Base-by-base conservation (phyloP, 441 rosid species). In the Euphorbia schlechtendalii region DNA sequence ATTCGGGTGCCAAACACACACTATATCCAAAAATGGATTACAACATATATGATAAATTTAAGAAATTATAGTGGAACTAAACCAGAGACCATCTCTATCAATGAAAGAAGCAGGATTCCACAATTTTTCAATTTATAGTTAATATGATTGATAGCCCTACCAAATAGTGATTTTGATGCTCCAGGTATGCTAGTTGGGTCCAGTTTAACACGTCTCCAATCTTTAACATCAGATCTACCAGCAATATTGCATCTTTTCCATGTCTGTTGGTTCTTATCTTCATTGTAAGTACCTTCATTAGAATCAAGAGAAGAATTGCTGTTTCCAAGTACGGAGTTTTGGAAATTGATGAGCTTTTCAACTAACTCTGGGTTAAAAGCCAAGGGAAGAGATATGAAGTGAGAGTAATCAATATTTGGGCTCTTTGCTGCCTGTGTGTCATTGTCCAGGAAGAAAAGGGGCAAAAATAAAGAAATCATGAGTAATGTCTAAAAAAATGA, bases 321-420 rank as follows among this genome's bases (percentile, higher is more conserved):
- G 30, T 20, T 80, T 63, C 78, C 87, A 69, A 93, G 76, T 64
- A 90, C 77, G 65, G 80, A 67, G 61, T 86, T 86, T 82, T 87
- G 96, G 76, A 93, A 88, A 61, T 70, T 72, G 75, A 83, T 58
- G 45, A 93, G 93, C 82, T 86, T 90, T 41, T 74, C 86, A 63
- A 88, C 90, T 82, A 93, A 72, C 76, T 74, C 88, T 8, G 89
- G 85, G 66, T 93, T 80, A 81, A 84, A 72, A 38, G 96, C 99
- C 79, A 90, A 59, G 63, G 97, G 99, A 73, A 93, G 96, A 49
- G 96, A 90, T 62, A 90, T 73, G 56, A 93, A 90, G 78, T 93
- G 97, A 14, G 99, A 90, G 71, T 90, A 93, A 20, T 88, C 83
- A 1, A 93, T 83, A 71, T 62, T 79, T 52, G 77, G 89, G 75